Conservation (phyloP, 1,284 basidiomycete species). For the Cutaneotrichosporon curvatum region DNA sequence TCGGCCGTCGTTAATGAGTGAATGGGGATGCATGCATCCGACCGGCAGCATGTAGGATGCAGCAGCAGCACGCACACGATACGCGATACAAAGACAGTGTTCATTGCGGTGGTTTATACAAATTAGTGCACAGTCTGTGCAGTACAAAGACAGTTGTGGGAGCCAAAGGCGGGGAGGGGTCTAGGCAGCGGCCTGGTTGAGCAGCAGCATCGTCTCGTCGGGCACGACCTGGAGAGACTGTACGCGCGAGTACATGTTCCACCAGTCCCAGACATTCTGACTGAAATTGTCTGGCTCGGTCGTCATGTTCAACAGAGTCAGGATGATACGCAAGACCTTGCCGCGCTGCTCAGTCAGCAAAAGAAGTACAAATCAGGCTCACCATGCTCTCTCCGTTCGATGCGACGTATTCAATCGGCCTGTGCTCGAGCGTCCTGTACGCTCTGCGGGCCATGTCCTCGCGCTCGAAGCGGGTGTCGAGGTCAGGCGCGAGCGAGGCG, state of each 20-base stretch:
- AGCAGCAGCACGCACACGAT: no score
- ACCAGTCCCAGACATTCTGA: constrained; percentile 31
- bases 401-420: constrained; percentile 29
- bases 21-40: no score
- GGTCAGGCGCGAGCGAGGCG: constrained; percentile 17
- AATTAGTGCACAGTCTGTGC: no score
- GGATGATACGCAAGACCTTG: constrained; percentile 30
- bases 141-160: no score
- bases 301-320: constrained; percentile 22
- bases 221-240: constrained; percentile 35
- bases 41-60: no score
- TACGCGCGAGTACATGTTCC: constrained; percentile 35
- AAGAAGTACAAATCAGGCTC: neutral
- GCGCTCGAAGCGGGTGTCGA: constrained; percentile 20
- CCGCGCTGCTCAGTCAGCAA: constrained; percentile 18
- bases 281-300: constrained; percentile 21
- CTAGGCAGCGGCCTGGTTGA: neutral
- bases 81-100: no score
- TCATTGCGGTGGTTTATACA: no score
- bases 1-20: no score
- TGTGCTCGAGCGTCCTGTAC: constrained; percentile 20
- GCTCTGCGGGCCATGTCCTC: constrained; percentile 25
- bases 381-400: constrained; percentile 35
- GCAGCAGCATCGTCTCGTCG: constrained; percentile 7
- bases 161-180: no score